phyloP scores from a whole-genome alignment of 176 grass and related monocot species.

The Miscanthus lutarioriparius region DNA sequence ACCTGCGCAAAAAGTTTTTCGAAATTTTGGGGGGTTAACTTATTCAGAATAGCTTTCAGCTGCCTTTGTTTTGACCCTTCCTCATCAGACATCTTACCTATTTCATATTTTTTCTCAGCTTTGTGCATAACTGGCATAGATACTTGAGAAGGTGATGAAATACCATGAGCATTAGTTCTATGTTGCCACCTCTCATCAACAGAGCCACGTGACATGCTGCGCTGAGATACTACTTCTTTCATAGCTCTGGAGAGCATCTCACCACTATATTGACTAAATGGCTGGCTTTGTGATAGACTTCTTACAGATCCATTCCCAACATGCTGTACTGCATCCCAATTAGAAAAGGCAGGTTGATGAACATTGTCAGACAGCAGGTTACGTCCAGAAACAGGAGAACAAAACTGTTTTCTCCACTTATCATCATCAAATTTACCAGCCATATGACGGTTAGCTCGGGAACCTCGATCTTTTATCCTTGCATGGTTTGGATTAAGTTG shows the following conservation, averaged over 20 bases:
- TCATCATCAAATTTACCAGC: conserved; percentile 45
- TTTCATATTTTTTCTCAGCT: conserved; percentile 80
- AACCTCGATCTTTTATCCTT: conserved; percentile 43
- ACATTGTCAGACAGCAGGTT: conserved; percentile 40
- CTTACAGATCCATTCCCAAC: conserved; percentile 48
- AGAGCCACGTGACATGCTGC: conserved; percentile 45
- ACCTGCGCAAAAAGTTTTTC: conserved; percentile 80
- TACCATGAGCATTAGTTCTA: conserved; percentile 34
- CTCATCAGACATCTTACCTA: conserved; percentile 68
- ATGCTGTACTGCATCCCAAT: conserved; percentile 46
- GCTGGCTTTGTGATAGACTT: conserved; percentile 40
- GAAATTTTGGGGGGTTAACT: conserved; percentile 87
- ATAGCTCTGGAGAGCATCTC: conserved; percentile 63
- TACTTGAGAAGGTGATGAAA: conserved; percentile 55
- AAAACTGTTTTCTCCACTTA: conserved; percentile 55
- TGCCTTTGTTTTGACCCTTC: conserved; percentile 81
- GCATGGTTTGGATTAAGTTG: conserved; percentile 49
- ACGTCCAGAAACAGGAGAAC: conserved; percentile 42
- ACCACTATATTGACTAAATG: conserved; percentile 46
- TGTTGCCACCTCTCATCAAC: conserved; percentile 69
- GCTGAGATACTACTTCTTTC: conserved; percentile 44
- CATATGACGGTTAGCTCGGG: conserved; percentile 32
- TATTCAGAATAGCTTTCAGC: conserved; percentile 83
- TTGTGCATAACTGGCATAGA: conserved; percentile 64
- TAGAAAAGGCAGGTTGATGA: conserved; percentile 28